Base-by-base conservation (phyloP, 2,329 filamentous ascomycete species). In the Tolypocladium amazonense region DNA sequence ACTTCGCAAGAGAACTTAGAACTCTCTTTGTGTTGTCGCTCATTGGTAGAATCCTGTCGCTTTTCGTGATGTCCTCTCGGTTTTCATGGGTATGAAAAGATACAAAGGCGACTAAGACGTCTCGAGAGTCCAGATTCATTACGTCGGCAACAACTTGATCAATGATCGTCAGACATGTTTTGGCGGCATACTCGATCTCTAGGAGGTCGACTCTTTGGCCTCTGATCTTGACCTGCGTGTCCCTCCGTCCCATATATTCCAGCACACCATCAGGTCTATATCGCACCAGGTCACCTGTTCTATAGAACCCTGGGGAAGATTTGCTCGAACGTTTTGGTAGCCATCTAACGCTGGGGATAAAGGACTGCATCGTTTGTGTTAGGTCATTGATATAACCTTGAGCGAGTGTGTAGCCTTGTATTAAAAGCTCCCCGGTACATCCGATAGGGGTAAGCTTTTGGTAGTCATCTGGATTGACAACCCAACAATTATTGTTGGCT, bases 341-440 rank as follows among this genome's bases (percentile, higher is more conserved):
- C 41, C 41, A 43, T 43, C 4, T 4, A 23, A 43, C 41, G 6
- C 41, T 23, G 20, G n/a, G 41, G 8, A 43, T 23, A 23, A 43
- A 43, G 2, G 6, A 23, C 20, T 23, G 20, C 20, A 23, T 9
- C 11, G 41, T 43, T 43, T 43, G 41, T 23, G 2, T 20, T 18
- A 65, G 1, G 35, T 71, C 65, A 58, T 79, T 77, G 30, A 81
- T 67, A 60, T 83, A 84, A 39, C 79, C 78, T 33, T 75, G 69
- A 33, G 76, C 79, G 14, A 84, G 41, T 12, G 62, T 52, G 2
- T 78, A 78, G 2, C 65, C 63, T 57, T 65, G 61, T 9, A 69
- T 59, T 0, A 68, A 52, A 4, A 69, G 54, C 56, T 69, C 67
- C 5, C 67, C 67, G 8, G 59, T 53, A 37, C 61, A 63, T 0